Percentiles rank a stretch among this genome's conserved stretches.
phyloP scores from a whole-genome alignment of 164 flowering plant genomes.

The Macadamia tetraphylla region DNA sequence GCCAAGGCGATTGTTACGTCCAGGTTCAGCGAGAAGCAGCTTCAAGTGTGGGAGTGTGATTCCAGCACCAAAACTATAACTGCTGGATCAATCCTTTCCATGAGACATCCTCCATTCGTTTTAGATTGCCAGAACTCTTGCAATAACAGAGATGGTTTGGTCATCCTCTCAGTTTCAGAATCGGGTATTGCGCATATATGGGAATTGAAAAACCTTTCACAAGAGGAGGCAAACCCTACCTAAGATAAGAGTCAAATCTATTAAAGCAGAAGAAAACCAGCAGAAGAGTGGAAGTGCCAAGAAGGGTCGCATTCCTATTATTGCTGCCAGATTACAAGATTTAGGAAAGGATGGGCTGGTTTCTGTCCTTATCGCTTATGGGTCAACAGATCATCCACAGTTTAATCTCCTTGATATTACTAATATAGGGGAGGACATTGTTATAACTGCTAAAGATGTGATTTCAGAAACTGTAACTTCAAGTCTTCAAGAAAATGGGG shows the following conservation, averaged over 20 bases:
- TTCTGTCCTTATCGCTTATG: slow-evolving; percentile 25
- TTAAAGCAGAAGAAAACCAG: slow-evolving; percentile 3
- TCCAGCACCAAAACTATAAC: slow-evolving; percentile 7
- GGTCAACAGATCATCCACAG: slow-evolving; percentile 24
- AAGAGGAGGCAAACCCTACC: slow-evolving; percentile 26
- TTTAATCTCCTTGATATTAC: slow-evolving; percentile 24
- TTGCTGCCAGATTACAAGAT: slow-evolving; percentile 30
- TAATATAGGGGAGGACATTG: slow-evolving; percentile 23
- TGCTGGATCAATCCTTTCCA: slow-evolving; percentile 25
- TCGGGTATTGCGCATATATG: slow-evolving; percentile 31
- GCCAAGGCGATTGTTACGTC: slow-evolving; percentile 29
- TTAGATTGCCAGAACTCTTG: slow-evolving; percentile 24
- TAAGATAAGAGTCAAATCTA: slow-evolving; percentile 25
- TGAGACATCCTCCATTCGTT: slow-evolving; percentile 27
- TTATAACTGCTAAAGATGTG: slow-evolving; percentile 11
- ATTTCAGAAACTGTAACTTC: background rate
- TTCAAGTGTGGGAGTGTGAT: slow-evolving; percentile 35
- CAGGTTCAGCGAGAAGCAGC: slow-evolving; percentile 25
- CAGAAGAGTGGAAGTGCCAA: slow-evolving; percentile 18
- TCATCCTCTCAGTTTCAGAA: slow-evolving; percentile 30
- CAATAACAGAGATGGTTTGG: slow-evolving; percentile 19
- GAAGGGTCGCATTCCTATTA: slow-evolving; percentile 23
- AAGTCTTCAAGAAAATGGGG: slow-evolving; percentile 14
- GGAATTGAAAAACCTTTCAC: slow-evolving; percentile 22
- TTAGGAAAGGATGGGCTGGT: slow-evolving; percentile 13